Evolutionary conservation across 2,329 filamentous ascomycete genomes (phyloP).

Genomic region (Calonectria crousiana): DNA sequence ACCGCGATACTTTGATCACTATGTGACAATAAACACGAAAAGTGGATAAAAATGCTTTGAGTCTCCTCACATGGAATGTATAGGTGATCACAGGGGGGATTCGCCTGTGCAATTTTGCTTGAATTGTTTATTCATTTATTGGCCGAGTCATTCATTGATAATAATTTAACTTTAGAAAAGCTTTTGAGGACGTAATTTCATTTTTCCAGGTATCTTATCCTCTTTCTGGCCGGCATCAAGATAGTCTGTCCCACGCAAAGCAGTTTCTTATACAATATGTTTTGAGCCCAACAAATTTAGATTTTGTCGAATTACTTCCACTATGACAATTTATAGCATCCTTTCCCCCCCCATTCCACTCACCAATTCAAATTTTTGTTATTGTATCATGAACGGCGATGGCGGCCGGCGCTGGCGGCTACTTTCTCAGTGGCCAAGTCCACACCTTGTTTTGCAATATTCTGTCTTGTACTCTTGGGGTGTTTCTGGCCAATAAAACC

Average conservation of each 20-base stretch:
- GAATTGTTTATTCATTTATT: not conserved
- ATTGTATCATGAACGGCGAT: not conserved
- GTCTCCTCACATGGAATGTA: not conserved
- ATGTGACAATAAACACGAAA: not conserved
- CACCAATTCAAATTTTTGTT: not conserved
- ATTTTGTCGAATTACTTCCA: too few relatives aligned
- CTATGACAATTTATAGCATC: too few relatives aligned
- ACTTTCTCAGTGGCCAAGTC: constrained; percentile 38
- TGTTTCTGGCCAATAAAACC: constrained; percentile 56
- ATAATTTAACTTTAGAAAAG: not conserved
- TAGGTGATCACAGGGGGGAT: not conserved
- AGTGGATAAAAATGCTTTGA: not conserved
- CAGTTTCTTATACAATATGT: not conserved
- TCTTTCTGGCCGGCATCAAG: not conserved
- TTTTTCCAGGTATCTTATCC: not conserved
- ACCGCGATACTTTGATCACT: not conserved
- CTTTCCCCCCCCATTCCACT: too few relatives aligned
- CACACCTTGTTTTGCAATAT: constrained; percentile 42
- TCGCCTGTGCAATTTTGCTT: not conserved
- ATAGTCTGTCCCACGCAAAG: not conserved
- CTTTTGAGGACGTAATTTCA: not conserved
- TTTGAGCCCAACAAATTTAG: not conserved
- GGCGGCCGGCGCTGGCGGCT: constrained; percentile 16
- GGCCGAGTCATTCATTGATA: not conserved
- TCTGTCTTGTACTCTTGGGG: constrained; percentile 41